Evolutionary conservation across 257 asterid species (phyloP), one percentile per base, ranked within the genome.

Genomic region (Solanum etuberosum): DNA sequence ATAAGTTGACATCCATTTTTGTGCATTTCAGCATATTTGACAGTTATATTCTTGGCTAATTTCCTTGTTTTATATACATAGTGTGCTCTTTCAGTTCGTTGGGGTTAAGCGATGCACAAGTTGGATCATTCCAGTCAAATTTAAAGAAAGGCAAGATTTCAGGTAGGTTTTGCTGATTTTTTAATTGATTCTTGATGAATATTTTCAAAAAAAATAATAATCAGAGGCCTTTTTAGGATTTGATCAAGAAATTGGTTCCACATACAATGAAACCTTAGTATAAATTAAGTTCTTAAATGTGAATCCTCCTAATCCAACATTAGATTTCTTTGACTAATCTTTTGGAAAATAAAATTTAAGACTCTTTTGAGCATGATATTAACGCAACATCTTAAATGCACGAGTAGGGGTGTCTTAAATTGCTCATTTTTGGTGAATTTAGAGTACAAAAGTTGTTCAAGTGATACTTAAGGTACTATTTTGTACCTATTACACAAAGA

Each of bases 51-150:
- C 8, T 31, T 20, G 15, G 4, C 32, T 15, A 46, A 21, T 85
- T 80, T 71, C 18, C 16, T 35, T 38, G 20, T 54, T 87, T n/a
- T 88, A 67, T 86, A 86, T 63, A 23, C 80, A 76, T 91, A 93
- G 95, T 37, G 46, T 91, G 92, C 91, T 94, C 83, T 95, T 95
- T 89, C 94, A 93, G 85, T 89, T 94, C n/a, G 88, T 88, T 94
- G 87, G 94, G 91, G 32, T 86, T 95, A 89, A 91, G 94, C 1
- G 98, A 96, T 15, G 97, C 95, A 10, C 98, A 94, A 92, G 93
- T 94, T 43, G 98, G 98, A 90, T 95, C 96, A 59, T 57, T 57
- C 65, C 25, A 57, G 96, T 89, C 94, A 3, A 96, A 94, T 18
- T 83, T 94, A 89, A 93, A 92, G 91, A 94, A 68, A 89, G 96